Evolutionary conservation across 1,284 basidiomycete species (phyloP).

Genomic region (Fomitopsis schrenkii): DNA sequence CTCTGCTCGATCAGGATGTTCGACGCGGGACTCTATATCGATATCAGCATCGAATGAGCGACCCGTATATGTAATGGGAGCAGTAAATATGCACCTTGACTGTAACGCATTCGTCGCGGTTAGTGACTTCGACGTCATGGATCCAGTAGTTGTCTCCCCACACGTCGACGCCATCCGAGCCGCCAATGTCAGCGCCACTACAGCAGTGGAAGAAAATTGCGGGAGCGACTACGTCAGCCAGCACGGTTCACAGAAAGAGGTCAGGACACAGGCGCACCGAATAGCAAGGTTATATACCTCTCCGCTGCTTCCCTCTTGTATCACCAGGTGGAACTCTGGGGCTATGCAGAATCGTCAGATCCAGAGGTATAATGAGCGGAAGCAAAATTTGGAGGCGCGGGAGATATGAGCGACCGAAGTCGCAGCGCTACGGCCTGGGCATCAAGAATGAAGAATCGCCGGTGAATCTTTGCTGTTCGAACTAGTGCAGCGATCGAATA

Average conservation of each 20-base stretch:
- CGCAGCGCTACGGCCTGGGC: too few relatives aligned
- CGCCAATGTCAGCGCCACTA: slow-evolving; percentile 27
- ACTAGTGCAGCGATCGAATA: too few relatives aligned
- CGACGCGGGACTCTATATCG: slow-evolving; percentile 18
- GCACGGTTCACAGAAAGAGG: too few relatives aligned
- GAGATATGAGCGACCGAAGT: too few relatives aligned
- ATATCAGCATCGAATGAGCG: too few relatives aligned
- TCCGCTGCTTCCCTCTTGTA: slow-evolving; percentile 28
- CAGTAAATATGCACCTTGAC: slow-evolving; percentile 21
- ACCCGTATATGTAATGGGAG: too few relatives aligned
- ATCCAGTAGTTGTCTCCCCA: slow-evolving; percentile 32
- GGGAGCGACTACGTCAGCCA: too few relatives aligned
- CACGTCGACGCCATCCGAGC: slow-evolving; percentile 34
- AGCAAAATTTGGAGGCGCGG: not conserved
- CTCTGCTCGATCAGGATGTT: slow-evolving; percentile 32
- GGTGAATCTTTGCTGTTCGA: too few relatives aligned
- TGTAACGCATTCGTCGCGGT: slow-evolving; percentile 35
- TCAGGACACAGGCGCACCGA: slow-evolving; percentile 17
- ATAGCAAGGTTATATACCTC: slow-evolving; percentile 35
- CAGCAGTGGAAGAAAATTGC: not conserved
- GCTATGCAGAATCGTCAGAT: slow-evolving; percentile 12
- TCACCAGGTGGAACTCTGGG: slow-evolving; percentile 34
- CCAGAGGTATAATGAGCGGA: not conserved
- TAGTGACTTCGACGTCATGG: slow-evolving; percentile 34
- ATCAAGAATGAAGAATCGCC: too few relatives aligned